Percentiles rank a stretch among this genome's conserved stretches.
phyloP scores from a whole-genome alignment of 2,329 filamentous ascomycete genomes.

The Aspergillus brunneoviolaceus region DNA sequence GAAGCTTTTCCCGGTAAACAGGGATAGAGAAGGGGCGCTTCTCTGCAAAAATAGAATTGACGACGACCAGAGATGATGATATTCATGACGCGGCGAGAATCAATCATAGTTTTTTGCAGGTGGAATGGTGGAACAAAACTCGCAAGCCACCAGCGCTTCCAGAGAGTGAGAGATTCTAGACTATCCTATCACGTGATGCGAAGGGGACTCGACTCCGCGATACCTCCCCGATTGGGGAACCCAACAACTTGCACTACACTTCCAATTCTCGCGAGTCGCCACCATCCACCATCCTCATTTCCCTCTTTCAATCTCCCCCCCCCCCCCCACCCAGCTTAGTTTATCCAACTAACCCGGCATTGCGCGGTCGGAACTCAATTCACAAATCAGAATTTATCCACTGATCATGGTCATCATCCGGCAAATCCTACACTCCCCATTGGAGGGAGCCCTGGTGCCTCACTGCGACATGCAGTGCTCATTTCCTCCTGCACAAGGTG shows the following conservation, averaged over 20 bases:
- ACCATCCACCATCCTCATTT: neutral
- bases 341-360: neutral
- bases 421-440: neutral
- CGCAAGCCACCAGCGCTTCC: neutral
- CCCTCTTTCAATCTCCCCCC: neutral
- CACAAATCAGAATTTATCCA: neutral
- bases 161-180: neutral
- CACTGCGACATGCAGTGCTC: neutral
- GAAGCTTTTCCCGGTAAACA: neutral
- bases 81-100: neutral
- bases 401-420: neutral
- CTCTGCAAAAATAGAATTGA: neutral
- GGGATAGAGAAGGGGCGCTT: neutral
- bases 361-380: neutral
- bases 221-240: neutral
- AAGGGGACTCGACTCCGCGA: neutral
- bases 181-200: neutral
- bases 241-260: too few relatives aligned
- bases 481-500: neutral
- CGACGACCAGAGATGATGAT: neutral
- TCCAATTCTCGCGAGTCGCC: neutral
- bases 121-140: too few relatives aligned
- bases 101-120: too few relatives aligned
- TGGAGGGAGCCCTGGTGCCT: neutral
- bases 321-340: neutral